Evolutionary conservation across 495 filamentous ascomycete species (phyloP).

Genomic region (Glonium stellatum): DNA sequence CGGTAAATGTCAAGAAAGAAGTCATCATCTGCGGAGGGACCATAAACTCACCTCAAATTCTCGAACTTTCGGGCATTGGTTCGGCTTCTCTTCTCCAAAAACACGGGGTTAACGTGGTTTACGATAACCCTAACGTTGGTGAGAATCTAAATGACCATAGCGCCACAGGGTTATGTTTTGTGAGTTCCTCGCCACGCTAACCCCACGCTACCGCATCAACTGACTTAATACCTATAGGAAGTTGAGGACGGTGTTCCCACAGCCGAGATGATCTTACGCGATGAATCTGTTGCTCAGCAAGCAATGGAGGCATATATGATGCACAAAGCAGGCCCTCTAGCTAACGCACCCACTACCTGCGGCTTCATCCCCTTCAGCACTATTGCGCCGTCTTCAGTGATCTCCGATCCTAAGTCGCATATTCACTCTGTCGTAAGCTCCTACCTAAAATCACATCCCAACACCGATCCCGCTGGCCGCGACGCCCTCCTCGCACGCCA

Average conservation of each 20-base stretch:
- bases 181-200: not conserved
- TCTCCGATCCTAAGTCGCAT: conserved; percentile 11
- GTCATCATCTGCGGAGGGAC: conserved; percentile 25
- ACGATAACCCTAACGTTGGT: conserved; percentile 19
- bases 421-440: conserved; percentile 10
- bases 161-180: conserved; percentile 7
- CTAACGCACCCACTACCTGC: conserved; percentile 13
- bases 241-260: conserved; percentile 25
- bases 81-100: conserved; percentile 4
- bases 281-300: conserved; percentile 16
- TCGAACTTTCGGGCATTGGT: conserved; percentile 28
- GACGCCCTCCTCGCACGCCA: conserved; percentile 5
- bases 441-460: conserved; percentile 10
- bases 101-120: conserved; percentile 14
- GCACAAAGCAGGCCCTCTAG: conserved; percentile 21
- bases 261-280: conserved; percentile 15
- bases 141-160: conserved; percentile 26
- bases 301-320: conserved; percentile 16
- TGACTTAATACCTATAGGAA: not conserved
- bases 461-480: conserved; percentile 16
- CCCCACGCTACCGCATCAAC: not conserved
- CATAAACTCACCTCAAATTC: conserved; percentile 20
- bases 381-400: conserved; percentile 7
- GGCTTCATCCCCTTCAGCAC: conserved; percentile 12
- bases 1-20: conserved; percentile 17